phyloP scores from a whole-genome alignment of 2,329 filamentous ascomycete species.

The Ilyonectria robusta region DNA sequence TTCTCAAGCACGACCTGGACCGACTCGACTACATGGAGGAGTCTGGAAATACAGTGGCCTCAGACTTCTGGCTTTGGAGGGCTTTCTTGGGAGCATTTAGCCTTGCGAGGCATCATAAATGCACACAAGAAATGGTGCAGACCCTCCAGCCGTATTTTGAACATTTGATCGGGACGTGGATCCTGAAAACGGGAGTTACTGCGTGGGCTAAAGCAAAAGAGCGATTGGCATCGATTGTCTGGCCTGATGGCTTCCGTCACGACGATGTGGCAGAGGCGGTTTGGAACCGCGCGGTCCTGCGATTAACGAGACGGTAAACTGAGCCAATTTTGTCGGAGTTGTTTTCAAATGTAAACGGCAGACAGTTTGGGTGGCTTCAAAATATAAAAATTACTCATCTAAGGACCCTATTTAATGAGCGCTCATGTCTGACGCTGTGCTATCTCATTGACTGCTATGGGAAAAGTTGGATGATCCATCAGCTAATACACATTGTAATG shows the following conservation, averaged over 20 bases:
- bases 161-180: conserved; percentile 30
- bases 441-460: too few species aligned
- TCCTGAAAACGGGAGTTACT: neutral
- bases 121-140: neutral
- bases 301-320: too few species aligned
- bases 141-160: conserved; percentile 8
- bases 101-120: conserved; percentile 15
- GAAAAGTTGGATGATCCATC: too few species aligned
- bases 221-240: conserved; percentile 20
- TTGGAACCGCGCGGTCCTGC: conserved; percentile 24
- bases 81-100: conserved; percentile 39
- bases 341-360: too few species aligned
- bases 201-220: conserved; percentile 22
- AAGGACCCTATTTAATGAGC: too few species aligned
- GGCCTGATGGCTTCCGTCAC: conserved; percentile 17
- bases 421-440: too few species aligned
- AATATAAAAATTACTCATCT: too few species aligned
- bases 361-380: too few species aligned
- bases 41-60: neutral
- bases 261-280: conserved; percentile 12
- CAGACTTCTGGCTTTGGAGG: conserved; percentile 41
- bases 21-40: neutral
- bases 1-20: conserved; percentile 33
- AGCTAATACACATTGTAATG: too few species aligned
- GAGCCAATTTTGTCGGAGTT: too few species aligned